phyloP scores from a whole-genome alignment of 164 flowering plant genomes.

The Vitis riparia region DNA sequence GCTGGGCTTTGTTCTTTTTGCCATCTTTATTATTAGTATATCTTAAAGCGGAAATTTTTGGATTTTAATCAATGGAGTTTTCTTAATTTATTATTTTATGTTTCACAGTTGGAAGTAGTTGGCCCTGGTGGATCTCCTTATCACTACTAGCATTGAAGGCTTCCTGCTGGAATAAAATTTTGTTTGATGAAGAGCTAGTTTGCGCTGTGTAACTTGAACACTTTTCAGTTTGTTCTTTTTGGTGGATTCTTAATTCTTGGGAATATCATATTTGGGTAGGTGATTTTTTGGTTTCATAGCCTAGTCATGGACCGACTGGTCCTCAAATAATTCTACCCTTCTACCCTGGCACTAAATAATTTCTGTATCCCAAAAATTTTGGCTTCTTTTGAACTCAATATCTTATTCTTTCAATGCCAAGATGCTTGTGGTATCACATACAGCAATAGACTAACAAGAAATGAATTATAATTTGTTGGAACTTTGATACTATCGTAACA shows the following conservation, averaged over 20 bases:
- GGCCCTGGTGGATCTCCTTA: not conserved
- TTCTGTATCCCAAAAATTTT: not conserved
- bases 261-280: not conserved
- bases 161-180: not conserved
- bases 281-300: not conserved
- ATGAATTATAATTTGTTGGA: not conserved
- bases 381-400: not conserved
- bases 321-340: not conserved
- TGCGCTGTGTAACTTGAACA: not conserved
- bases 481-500: not conserved
- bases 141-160: not conserved
- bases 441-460: not conserved
- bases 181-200: not conserved
- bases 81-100: not conserved
- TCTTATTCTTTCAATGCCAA: not conserved
- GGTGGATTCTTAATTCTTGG: too few relatives aligned
- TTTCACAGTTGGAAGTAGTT: not conserved
- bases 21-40: too few relatives aligned
- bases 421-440: not conserved
- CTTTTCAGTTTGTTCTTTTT: not conserved
- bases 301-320: not conserved
- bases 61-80: not conserved
- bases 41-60: not conserved
- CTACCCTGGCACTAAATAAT: not conserved
- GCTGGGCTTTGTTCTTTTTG: too few relatives aligned